Percentiles rank a stretch among this genome's conserved stretches.
These are phyloP conservation scores for Trichoderma semiorbis DNA, from an alignment of 2,329 filamentous ascomycete genomes.

Conservation along the genomic window DNA sequence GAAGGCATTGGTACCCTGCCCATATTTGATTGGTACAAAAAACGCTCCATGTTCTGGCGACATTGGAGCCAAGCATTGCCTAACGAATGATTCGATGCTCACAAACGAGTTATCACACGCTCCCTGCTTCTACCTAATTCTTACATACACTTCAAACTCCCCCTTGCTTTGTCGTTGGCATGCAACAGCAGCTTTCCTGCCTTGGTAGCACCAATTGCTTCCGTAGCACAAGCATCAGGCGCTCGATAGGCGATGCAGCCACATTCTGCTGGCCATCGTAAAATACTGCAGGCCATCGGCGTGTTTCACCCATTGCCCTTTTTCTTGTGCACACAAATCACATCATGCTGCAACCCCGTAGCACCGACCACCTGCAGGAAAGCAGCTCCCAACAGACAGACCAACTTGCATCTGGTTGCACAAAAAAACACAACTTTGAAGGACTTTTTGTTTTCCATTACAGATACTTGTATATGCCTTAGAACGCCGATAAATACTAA, in stretches of 20 bases:
- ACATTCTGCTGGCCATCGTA: background rate
- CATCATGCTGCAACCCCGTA: background rate
- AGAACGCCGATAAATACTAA: slow-evolving; percentile 17
- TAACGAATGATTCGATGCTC: background rate
- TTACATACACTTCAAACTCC: background rate
- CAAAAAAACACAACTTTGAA: background rate
- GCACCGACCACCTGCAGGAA: background rate
- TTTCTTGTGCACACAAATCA: background rate
- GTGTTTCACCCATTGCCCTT: background rate
- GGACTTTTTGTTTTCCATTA: slow-evolving; percentile 14
- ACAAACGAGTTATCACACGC: background rate
- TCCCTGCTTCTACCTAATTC: background rate
- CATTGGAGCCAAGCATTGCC: background rate
- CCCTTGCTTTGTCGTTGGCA: background rate
- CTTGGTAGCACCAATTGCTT: background rate
- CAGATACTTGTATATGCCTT: slow-evolving; percentile 12
- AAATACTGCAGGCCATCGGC: background rate
- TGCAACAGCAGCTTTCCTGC: background rate
- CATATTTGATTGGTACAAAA: background rate
- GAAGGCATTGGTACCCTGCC: background rate
- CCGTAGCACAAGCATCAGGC: background rate
- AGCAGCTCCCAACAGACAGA: background rate
- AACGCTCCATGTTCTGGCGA: background rate
- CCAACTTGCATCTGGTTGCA: background rate
- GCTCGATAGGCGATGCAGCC: background rate